A percentile compares a stretch with the other conserved stretches of the same genome.
phyloP scores from a whole-genome alignment of 23 red algal genomes.

The Chondrus crispus region DNA sequence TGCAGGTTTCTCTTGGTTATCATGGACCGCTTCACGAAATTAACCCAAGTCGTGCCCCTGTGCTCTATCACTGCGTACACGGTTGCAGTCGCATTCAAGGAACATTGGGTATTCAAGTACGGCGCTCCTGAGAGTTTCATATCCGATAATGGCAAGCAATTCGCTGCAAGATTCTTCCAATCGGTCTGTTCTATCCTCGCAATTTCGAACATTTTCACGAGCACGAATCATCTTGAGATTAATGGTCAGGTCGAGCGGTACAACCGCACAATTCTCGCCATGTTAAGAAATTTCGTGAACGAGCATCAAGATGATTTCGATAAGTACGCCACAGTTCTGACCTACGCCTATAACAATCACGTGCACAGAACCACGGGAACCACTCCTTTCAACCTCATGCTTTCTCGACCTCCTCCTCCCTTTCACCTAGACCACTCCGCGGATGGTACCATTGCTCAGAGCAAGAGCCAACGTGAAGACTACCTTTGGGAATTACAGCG shows the following conservation, averaged over 20 bases:
- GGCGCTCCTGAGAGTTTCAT: no score
- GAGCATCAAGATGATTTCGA: not conserved
- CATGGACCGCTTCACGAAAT: conserved; percentile 6
- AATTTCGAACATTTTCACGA: not conserved
- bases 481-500: no score
- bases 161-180: not conserved
- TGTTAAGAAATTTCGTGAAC: no score
- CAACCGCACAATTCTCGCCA: conserved; percentile 14
- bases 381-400: not conserved
- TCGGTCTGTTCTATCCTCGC: not conserved
- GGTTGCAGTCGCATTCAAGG: no score
- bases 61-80: no score
- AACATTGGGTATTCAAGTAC: no score
- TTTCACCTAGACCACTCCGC: no score
- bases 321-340: not conserved
- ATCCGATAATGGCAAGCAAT: no score
- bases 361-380: not conserved
- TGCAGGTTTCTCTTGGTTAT: not conserved
- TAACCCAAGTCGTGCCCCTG: no score
- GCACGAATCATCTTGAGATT: not conserved
- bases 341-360: not conserved
- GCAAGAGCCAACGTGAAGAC: no score
- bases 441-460: no score
- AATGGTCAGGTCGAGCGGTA: conserved; percentile 19
- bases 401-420: no score